Evolutionary conservation across 163 green algal genomes (phyloP).

Genomic region (Scenedesmus sp.): DNA sequence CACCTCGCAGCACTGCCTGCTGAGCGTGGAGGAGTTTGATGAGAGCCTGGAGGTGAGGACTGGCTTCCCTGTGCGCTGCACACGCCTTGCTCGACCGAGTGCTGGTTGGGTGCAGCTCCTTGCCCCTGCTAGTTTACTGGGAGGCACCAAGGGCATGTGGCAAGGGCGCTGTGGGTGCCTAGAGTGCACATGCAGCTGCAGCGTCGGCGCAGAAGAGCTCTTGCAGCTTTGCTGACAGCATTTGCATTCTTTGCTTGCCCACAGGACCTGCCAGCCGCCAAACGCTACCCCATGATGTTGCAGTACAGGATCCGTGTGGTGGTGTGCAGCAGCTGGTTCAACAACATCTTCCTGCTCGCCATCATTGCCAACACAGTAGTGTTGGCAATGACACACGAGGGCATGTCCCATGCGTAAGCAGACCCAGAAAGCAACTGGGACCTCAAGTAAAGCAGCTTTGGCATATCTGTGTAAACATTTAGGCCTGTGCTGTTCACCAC

Average conservation of each 20-base stretch:
- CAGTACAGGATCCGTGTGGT: conserved; percentile 65
- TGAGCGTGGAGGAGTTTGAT: conserved; percentile 62
- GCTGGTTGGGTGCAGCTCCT: not conserved
- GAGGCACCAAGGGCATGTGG: not conserved
- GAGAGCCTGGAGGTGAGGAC: conserved; percentile 51
- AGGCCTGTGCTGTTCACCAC: too few relatives aligned
- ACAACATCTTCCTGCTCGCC: conserved; percentile 77
- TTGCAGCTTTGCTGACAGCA: not conserved
- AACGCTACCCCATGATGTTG: conserved; percentile 51
- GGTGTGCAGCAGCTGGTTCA: conserved; percentile 70
- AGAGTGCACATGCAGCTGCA: not conserved
- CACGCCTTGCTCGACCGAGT: too few relatives aligned
- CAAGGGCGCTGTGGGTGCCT: not conserved
- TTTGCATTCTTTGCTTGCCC: not conserved
- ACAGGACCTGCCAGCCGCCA: conserved; percentile 48
- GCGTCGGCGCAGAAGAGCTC: not conserved
- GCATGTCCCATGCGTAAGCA: conserved; percentile 62
- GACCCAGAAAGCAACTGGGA: too few relatives aligned
- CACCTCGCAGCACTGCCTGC: conserved; percentile 45
- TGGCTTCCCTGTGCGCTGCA: not conserved
- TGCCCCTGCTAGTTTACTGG: not conserved
- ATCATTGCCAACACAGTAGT: conserved; percentile 84
- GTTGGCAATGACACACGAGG: conserved; percentile 79
- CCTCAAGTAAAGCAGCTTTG: too few relatives aligned
- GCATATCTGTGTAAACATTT: too few relatives aligned